Percentiles rank a stretch among this genome's conserved stretches.
Conservation (phyloP, 345 rosid species). For the Euphorbia tirucalli region DNA sequence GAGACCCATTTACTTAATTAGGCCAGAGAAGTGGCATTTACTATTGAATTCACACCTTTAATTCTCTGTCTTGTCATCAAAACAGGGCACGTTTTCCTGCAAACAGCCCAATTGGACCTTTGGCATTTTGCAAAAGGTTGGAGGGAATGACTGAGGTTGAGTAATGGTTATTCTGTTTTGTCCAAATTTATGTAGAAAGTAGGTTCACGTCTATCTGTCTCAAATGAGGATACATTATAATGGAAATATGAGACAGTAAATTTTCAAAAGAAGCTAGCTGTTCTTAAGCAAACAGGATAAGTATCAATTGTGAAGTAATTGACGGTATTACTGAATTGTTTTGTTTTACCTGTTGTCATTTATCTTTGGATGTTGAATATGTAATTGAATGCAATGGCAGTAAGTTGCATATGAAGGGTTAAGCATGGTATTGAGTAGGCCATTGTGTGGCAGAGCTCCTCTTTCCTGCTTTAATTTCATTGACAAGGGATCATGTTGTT, state of each 20-base stretch:
- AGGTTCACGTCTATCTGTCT: slow-evolving; percentile 18
- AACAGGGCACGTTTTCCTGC: slow-evolving; percentile 38
- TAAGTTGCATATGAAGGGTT: no score
- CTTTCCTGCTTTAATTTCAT: background rate
- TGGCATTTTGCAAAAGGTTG: slow-evolving; percentile 30
- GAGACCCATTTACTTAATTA: slow-evolving; percentile 36
- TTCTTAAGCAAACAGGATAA: background rate
- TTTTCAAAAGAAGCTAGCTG: background rate
- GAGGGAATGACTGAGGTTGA: slow-evolving; percentile 16
- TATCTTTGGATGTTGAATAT: background rate
- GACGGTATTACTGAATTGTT: background rate
- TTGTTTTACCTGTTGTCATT: background rate
- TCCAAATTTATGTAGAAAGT: slow-evolving; percentile 15
- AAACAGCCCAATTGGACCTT: slow-evolving; percentile 29
- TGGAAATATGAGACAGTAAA: slow-evolving; percentile 3
- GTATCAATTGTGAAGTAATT: background rate
- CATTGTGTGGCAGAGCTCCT: background rate
- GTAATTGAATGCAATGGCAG: no score
- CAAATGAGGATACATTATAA: background rate
- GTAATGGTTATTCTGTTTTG: slow-evolving; percentile 18
- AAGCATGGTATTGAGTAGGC: background rate
- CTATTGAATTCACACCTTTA: slow-evolving; percentile 32
- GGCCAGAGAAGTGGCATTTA: slow-evolving; percentile 32
- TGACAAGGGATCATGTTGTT: background rate
- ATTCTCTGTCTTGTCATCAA: slow-evolving; percentile 33